phyloP scores from a whole-genome alignment of 2,329 filamentous ascomycete genomes.

The Verticillium isaacii region DNA sequence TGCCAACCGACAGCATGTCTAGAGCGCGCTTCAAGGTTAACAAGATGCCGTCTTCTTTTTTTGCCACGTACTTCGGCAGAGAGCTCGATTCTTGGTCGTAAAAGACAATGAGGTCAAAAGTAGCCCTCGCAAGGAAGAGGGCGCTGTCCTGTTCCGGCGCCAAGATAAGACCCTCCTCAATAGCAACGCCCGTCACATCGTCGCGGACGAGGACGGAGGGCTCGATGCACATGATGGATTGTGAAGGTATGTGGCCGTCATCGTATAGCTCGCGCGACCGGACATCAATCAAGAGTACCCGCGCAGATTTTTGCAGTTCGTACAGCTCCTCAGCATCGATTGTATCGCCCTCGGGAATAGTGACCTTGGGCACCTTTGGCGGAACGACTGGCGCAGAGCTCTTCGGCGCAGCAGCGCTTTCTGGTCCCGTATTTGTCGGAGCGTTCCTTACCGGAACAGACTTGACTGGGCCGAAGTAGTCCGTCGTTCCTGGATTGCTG shows the following conservation, averaged over 20 bases:
- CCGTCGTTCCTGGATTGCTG: conserved; percentile 10
- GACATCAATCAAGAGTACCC: conserved; percentile 81
- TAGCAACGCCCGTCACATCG: conserved; percentile 57
- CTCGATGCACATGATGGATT: conserved; percentile 84
- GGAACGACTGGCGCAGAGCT: conserved; percentile 15
- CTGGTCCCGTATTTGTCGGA: background rate
- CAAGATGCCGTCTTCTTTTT: conserved; percentile 49
- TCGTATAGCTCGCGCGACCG: conserved; percentile 77
- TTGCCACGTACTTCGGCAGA: conserved; percentile 33
- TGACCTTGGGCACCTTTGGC: conserved; percentile 21
- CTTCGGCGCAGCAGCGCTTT: background rate
- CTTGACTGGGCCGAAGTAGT: conserved; percentile 28
- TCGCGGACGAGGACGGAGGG: conserved; percentile 67
- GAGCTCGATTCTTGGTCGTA: conserved; percentile 69
- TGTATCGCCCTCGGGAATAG: conserved; percentile 45
- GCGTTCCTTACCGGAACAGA: conserved; percentile 10
- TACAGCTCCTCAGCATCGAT: conserved; percentile 69
- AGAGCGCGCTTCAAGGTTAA: conserved; percentile 74
- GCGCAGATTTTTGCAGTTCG: conserved; percentile 49
- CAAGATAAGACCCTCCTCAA: conserved; percentile 65
- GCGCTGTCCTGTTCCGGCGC: conserved; percentile 69
- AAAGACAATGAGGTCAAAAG: conserved; percentile 84
- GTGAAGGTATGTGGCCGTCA: conserved; percentile 80
- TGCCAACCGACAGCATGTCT: conserved; percentile 76
- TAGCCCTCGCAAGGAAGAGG: conserved; percentile 66